phyloP scores from a whole-genome alignment of 345 rosid species.

The Eutrema yunnanense region DNA sequence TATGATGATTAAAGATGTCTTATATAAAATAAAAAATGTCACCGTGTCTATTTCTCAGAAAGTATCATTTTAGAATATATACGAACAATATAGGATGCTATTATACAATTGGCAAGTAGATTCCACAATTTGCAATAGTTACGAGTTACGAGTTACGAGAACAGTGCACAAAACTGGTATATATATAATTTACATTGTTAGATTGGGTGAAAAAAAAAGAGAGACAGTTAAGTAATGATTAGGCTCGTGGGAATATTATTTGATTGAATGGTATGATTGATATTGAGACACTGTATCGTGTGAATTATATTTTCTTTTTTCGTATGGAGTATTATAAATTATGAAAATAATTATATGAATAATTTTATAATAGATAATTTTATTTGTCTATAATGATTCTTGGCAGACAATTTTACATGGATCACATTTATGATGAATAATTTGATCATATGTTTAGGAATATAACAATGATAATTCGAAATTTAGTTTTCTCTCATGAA shows the following conservation, averaged over 20 bases:
- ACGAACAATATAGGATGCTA: not conserved
- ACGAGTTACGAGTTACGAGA: not conserved
- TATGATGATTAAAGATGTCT: not conserved
- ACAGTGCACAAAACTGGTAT: not conserved
- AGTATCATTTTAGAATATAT: not conserved
- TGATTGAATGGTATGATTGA: constrained; percentile 1
- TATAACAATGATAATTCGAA: too few species aligned
- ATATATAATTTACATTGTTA: not conserved
- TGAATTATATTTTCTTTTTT: not conserved
- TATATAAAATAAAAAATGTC: not conserved
- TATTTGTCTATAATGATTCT: too few species aligned
- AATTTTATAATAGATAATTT: too few species aligned
- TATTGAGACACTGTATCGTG: constrained; percentile 3
- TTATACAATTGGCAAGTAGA: not conserved
- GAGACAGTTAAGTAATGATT: constrained; percentile 19
- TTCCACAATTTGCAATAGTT: not conserved
- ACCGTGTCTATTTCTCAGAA: not conserved
- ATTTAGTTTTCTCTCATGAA: too few species aligned
- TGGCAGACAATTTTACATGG: too few species aligned
- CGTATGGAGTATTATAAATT: too few species aligned
- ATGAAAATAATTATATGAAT: too few species aligned
- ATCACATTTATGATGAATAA: too few species aligned
- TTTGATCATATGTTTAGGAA: too few species aligned
- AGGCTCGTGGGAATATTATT: constrained; percentile 13
- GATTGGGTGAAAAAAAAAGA: not conserved